Percentiles rank a stretch among this genome's conserved stretches.
Evolutionary conservation across 177 flowering plant species (phyloP).

Genomic region (Vitis hybrid): DNA sequence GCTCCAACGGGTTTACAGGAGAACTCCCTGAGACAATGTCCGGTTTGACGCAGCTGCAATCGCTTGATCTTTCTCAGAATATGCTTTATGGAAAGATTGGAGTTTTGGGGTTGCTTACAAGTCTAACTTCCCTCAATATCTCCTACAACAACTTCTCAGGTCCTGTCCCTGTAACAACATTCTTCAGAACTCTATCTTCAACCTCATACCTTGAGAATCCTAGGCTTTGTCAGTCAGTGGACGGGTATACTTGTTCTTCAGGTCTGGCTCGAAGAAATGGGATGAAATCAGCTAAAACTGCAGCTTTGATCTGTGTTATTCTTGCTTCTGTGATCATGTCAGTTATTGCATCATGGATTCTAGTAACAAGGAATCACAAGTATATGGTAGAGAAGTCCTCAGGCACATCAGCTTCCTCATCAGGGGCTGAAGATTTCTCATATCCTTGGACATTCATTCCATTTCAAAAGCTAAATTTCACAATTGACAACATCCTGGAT

Average conservation of each 20-base stretch:
- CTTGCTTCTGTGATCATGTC: conserved; percentile 53
- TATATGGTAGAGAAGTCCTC: conserved; percentile 48
- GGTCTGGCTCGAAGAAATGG: conserved; percentile 30
- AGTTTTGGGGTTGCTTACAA: conserved; percentile 63
- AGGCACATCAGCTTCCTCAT: conserved; percentile 28
- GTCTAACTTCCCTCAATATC: conserved; percentile 78
- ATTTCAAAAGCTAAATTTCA: conserved; percentile 79
- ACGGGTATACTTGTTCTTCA: conserved; percentile 73
- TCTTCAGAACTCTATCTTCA: conserved; percentile 68
- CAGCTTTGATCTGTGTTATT: conserved; percentile 52
- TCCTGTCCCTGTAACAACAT: conserved; percentile 83
- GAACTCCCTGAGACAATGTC: conserved; percentile 75
- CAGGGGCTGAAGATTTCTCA: conserved; percentile 78
- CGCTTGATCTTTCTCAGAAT: conserved; percentile 85
- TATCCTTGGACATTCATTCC: conserved; percentile 98
- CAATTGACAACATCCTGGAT: conserved; percentile 70
- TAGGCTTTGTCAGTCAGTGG: conserved; percentile 63
- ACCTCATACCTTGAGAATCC: conserved; percentile 62
- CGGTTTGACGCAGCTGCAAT: conserved; percentile 72
- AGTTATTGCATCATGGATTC: conserved; percentile 57
- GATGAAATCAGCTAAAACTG: conserved; percentile 59
- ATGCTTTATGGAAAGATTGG: conserved; percentile 64
- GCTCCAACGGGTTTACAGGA: conserved; percentile 70
- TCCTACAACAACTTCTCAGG: conserved; percentile 93
- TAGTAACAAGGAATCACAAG: conserved; percentile 48